phyloP scores from a whole-genome alignment of 352 stramenopile species.

The Globisporangium paroecandrum region DNA sequence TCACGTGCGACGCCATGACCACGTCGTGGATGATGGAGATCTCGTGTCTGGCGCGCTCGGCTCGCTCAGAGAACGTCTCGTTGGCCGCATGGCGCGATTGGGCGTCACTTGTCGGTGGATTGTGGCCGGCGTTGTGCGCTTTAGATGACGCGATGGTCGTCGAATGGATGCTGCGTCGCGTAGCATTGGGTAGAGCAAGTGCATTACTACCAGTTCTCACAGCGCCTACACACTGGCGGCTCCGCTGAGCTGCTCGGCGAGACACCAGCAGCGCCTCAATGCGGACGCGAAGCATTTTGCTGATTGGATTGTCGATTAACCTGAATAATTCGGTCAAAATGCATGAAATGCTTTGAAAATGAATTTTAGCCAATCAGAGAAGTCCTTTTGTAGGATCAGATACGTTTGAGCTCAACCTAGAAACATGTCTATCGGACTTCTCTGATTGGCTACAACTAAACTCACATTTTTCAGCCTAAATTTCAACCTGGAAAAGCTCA shows the following conservation, averaged over 20 bases:
- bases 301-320: too few relatives aligned
- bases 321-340: neutral
- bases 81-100: constrained; percentile 4
- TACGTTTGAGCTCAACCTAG: too few relatives aligned
- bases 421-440: too few relatives aligned
- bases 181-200: too few relatives aligned
- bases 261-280: neutral
- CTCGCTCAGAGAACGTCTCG: constrained; percentile 39
- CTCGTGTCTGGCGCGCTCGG: constrained; percentile 34
- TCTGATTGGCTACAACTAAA: too few relatives aligned
- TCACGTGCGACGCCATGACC: constrained; percentile 29
- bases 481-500: too few relatives aligned
- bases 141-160: constrained; percentile 1
- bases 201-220: neutral
- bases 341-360: too few relatives aligned
- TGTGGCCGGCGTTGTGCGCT: neutral
- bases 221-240: neutral
- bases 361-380: too few relatives aligned
- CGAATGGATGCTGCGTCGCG: neutral
- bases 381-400: too few relatives aligned
- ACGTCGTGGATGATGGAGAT: constrained; percentile 54
- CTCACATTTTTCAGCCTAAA: too few relatives aligned
- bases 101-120: neutral
- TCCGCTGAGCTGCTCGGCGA: neutral
- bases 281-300: neutral